Base-by-base conservation (phyloP, 148 eudicot species). In the Rhododendron mucronatum region DNA sequence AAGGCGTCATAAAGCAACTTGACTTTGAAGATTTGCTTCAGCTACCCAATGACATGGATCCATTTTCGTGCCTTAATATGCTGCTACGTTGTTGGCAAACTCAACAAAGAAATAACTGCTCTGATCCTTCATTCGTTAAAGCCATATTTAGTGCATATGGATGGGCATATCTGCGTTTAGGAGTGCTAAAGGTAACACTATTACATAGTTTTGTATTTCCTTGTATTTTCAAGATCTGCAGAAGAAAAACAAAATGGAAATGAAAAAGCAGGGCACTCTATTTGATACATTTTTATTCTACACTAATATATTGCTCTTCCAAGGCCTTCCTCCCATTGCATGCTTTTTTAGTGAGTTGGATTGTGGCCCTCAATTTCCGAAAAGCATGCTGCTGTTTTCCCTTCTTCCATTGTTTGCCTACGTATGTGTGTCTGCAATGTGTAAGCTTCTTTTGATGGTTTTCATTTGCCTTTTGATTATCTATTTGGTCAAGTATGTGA, bases 161-260 rank as follows among this genome's bases (percentile, higher is more conserved):
- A 65, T 95, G 99, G 96, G 93, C 94, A 80, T 96, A 96, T 89
- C 63, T 95, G 15, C 91, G 96, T 85, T 90, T 96, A 76, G 99
- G 98, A 86, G 85, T 94, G 84, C 74, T 96, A 85, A 96, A 96
- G 99, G 99, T 96, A 89, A 57, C 85, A 50, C 82, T 35, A 21
- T 63, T 33, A 57, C 82, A 1, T 67, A 30, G 28, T 44, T 23
- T 41, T 33, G 15, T 4, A 65, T 65, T 65, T 33, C 41, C 76
- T 6, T 11, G 2, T 41, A 28, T 76, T 79, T 67, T 11, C 4
- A 28, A 11, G 77, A n/a, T 78, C 35, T 15, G 15, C 30, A 12
- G 21, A 45, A 4, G 39, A 48, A 33, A 57, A 75, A 57, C 7
- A 83, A 69, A 65, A n/a, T 53, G n/a, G 45, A 81, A 81, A 59